Conservation (phyloP, 2,329 filamentous ascomycete species). For the Teratosphaeria viscida region DNA sequence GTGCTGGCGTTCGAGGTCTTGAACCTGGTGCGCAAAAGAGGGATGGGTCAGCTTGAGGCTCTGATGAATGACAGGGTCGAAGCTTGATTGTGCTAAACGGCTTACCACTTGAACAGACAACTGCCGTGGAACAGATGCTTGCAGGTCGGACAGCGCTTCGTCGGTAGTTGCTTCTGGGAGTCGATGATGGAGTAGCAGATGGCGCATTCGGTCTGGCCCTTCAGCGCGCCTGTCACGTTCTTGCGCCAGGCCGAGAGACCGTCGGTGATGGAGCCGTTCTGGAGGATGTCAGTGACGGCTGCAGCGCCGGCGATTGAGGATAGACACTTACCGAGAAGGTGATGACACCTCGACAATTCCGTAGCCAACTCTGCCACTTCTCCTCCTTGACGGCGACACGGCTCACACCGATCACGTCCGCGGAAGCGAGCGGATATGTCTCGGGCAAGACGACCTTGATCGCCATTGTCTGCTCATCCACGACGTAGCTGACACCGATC, state of each 20-base stretch:
- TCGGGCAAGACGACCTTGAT: conserved; percentile 73
- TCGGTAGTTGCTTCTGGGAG: conserved; percentile 76
- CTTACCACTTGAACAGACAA: conserved; percentile 79
- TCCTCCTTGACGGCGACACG: conserved; percentile 80
- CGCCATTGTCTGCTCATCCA: conserved; percentile 76
- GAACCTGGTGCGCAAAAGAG: conserved; percentile 40
- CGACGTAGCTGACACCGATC: conserved; percentile 70
- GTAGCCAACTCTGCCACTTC: conserved; percentile 87
- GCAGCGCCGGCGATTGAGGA: too few relatives aligned
- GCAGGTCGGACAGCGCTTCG: conserved; percentile 85
- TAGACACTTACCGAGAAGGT: conserved; percentile 58
- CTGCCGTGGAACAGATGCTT: conserved; percentile 85
- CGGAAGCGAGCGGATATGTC: conserved; percentile 71
- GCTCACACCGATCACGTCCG: conserved; percentile 65
- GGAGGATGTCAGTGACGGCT: not conserved
- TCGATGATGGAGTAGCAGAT: conserved; percentile 78
- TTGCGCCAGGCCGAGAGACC: conserved; percentile 74
- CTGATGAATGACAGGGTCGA: not conserved
- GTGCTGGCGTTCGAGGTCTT: conserved; percentile 83
- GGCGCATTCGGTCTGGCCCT: conserved; percentile 88
- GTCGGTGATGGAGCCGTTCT: conserved; percentile 78
- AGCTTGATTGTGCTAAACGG: not conserved
- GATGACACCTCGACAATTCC: conserved; percentile 82
- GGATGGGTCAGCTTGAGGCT: not conserved
- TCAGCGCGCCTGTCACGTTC: conserved; percentile 78